Evolutionary conservation across 257 asterid species (phyloP).

Genomic region (Euphrasia confusa): DNA sequence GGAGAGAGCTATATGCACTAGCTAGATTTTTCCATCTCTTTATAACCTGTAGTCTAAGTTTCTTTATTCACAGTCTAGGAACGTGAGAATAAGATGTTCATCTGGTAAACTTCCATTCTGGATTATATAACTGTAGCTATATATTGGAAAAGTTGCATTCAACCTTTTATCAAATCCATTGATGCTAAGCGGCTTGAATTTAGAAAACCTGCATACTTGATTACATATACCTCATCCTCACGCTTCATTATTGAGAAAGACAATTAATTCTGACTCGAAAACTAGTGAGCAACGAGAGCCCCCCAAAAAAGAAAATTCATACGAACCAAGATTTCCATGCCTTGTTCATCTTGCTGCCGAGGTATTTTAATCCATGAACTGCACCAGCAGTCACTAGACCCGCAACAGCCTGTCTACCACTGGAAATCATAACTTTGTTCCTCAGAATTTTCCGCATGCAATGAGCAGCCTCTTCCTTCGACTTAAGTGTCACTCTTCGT

Average conservation of each 20-base stretch:
- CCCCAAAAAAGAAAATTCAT: not conserved
- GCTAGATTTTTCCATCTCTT: too few species aligned
- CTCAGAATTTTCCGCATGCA: conserved; percentile 59
- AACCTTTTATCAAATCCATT: too few species aligned
- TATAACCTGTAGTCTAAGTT: too few species aligned
- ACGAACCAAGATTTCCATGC: conserved; percentile 67
- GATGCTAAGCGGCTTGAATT: not conserved
- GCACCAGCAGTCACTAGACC: conserved; percentile 82
- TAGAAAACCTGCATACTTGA: not conserved
- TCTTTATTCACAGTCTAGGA: too few species aligned
- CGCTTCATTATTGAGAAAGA: not conserved
- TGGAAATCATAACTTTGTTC: conserved; percentile 76
- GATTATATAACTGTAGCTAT: too few species aligned
- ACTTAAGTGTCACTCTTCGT: conserved; percentile 37
- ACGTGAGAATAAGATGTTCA: too few species aligned
- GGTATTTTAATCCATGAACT: conserved; percentile 60
- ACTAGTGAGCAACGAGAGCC: not conserved
- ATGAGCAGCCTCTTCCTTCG: conserved; percentile 68
- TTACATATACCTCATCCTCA: not conserved
- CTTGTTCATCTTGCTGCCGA: conserved; percentile 67
- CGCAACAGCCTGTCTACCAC: conserved; percentile 84
- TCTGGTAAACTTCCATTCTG: too few species aligned
- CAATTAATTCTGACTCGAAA: conserved; percentile 1
- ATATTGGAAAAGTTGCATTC: too few species aligned
- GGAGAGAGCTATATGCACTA: too few species aligned